Percentiles rank a stretch among this genome's conserved stretches.
Conservation (phyloP, 163 green algal species). For the Smithsoniella earleae region DNA sequence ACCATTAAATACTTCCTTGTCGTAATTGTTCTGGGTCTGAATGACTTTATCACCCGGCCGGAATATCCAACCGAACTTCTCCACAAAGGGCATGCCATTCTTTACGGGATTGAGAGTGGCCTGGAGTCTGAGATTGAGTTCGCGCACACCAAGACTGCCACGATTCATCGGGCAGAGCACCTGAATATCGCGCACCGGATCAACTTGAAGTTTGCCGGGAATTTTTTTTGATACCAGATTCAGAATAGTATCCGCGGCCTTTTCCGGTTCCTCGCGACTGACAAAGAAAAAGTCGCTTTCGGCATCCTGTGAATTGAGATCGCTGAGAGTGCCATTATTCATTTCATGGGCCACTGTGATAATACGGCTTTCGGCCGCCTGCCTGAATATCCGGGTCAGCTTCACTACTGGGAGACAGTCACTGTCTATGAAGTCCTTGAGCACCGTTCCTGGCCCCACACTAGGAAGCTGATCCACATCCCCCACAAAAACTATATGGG, state of each 20-base stretch:
- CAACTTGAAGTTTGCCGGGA: conserved; percentile 30
- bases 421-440: conserved; percentile 50
- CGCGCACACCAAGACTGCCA: conserved; percentile 34
- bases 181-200: conserved; percentile 42
- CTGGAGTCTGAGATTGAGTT: conserved; percentile 58
- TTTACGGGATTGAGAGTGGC: conserved; percentile 51
- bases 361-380: too few relatives aligned
- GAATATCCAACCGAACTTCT: conserved; percentile 29
- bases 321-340: background rate
- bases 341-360: too few relatives aligned
- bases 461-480: conserved; percentile 79
- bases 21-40: conserved; percentile 69
- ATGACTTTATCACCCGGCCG: conserved; percentile 59
- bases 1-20: conserved; percentile 78
- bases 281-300: too few relatives aligned
- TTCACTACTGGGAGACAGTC: conserved; percentile 53
- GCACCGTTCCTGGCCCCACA: conserved; percentile 56
- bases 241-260: too few relatives aligned
- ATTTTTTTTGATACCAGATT: too few relatives aligned
- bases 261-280: too few relatives aligned
- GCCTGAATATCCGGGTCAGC: conserved; percentile 52
- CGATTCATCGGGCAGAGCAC: conserved; percentile 58
- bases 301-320: background rate
- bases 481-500: conserved; percentile 67
- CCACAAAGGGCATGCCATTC: background rate